Percentiles rank a stretch among this genome's conserved stretches.
These are phyloP conservation scores for Parafenestella ontariensis DNA, from an alignment of 2,329 filamentous ascomycete species.

Conservation along the genomic window DNA sequence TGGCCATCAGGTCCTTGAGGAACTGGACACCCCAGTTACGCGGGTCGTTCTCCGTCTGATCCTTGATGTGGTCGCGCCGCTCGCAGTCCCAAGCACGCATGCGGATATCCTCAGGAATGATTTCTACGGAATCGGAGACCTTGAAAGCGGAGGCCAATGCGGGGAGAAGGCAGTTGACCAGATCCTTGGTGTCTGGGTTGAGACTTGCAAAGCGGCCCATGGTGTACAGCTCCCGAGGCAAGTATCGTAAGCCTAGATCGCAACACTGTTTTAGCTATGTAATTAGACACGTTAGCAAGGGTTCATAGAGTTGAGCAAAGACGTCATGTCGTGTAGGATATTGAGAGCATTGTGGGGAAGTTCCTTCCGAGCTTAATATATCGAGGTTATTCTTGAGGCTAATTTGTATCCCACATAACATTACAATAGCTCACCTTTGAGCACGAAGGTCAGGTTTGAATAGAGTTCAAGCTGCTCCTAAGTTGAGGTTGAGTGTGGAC, in stretches of 20 bases:
- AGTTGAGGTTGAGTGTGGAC: background rate
- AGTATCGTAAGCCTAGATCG: background rate
- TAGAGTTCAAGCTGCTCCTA: background rate
- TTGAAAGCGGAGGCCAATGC: conserved; percentile 36
- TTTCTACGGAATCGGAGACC: conserved; percentile 27
- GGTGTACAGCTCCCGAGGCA: background rate
- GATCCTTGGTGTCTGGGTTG: conserved; percentile 42
- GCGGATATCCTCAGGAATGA: conserved; percentile 45
- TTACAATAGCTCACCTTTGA: background rate
- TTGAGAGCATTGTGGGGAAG: background rate
- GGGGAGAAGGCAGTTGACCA: conserved; percentile 41
- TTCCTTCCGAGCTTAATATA: background rate
- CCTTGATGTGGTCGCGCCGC: conserved; percentile 43
- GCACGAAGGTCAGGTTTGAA: background rate
- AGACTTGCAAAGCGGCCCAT: conserved; percentile 44
- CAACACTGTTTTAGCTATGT: background rate
- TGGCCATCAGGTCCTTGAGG: conserved; percentile 42
- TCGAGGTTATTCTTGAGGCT: background rate
- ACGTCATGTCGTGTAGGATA: background rate
- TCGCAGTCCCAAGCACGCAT: conserved; percentile 48
- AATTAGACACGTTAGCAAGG: background rate
- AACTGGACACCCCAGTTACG: conserved; percentile 49
- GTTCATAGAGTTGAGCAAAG: background rate
- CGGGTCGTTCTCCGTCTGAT: conserved; percentile 42
- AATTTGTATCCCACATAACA: background rate